Base-by-base conservation (phyloP, 164 flowering plant species). In the Stephania cephalantha region DNA sequence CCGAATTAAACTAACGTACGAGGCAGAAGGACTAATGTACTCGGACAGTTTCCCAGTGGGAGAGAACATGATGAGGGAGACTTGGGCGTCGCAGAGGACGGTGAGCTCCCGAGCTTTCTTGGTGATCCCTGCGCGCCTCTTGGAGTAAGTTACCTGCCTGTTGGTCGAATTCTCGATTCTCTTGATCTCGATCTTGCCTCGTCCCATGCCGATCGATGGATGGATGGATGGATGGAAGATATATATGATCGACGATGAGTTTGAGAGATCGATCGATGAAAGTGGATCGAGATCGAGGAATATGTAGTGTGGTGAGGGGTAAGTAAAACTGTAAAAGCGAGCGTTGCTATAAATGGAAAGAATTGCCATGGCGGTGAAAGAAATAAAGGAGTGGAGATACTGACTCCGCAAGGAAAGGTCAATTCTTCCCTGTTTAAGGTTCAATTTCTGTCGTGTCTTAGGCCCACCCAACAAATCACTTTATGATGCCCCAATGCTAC, bases 121-220 rank as follows among this genome's bases (percentile, higher is more conserved):
- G 77, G 88, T 76, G 20, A 88, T 84, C 20, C 94, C 94, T 68
- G 83, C 83, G 78, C 90, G 71, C 46, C 94, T 73, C 87, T 90
- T 90, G 29, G 91, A 88, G 80, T 80, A 90, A 29, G 94, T 90
- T 13, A 90, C 91, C 69, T 87, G 94, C 79, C 92, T 83, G 85
- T 86, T 90, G 1, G 88, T 90, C 2, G 74, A 46, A 79, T 90
- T 88, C 80, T 87, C 92, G 29, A 88, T 89, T 76, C 46, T 82
- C 90, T 81, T 89, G 74, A 88, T 88, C 85, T 88, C 90, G 10
- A 87, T 86, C 86, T 86, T 89, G 7, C 92, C 94, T 45, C 92
- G 82, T 46, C 90, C 94, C 92, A 86, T 87, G 3, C 75, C 65
- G 17, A 9, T 13, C 66, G 15, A 63, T 63, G 66, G 66, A 15